Evolutionary conservation across 192 early-diverging fungal genomes (phyloP).

Genomic region (Coemansia sp.): DNA sequence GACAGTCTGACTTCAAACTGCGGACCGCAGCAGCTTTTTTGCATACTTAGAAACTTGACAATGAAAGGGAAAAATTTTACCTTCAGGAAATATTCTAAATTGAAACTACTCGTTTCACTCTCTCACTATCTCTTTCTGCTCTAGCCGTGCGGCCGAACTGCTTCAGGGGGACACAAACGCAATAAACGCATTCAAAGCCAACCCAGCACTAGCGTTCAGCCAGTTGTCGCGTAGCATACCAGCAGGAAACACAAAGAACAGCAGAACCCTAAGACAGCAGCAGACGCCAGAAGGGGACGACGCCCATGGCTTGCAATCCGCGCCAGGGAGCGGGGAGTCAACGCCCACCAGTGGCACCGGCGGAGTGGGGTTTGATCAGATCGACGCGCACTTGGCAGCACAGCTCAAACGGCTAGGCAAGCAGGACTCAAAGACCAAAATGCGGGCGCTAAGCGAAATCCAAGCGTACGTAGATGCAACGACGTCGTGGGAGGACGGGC

Average conservation of each 20-base stretch:
- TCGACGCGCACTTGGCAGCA: conserved; percentile 63
- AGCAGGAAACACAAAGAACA: not conserved
- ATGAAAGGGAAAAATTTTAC: not conserved
- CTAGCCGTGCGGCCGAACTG: conserved; percentile 47
- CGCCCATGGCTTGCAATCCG: not conserved
- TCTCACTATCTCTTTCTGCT: not conserved
- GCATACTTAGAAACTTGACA: not conserved
- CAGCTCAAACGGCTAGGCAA: conserved; percentile 86
- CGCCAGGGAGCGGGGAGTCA: conserved; percentile 15
- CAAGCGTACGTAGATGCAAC: conserved; percentile 57
- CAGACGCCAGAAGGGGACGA: not conserved
- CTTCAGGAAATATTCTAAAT: not conserved
- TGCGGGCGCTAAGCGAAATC: conserved; percentile 85
- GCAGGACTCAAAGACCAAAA: conserved; percentile 82
- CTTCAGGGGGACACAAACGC: conserved; percentile 37
- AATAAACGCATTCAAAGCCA: conserved; percentile 54
- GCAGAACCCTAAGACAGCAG: conserved; percentile 6
- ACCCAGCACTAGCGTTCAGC: conserved; percentile 64
- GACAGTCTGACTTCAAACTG: not conserved
- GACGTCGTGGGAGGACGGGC: conserved; percentile 50
- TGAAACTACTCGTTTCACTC: not conserved
- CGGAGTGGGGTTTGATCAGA: conserved; percentile 48
- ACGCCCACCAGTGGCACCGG: conserved; percentile 7
- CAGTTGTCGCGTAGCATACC: conserved; percentile 59
- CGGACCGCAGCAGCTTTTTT: not conserved